Percentiles rank a stretch among this genome's conserved stretches.
Evolutionary conservation across 768 basidiomycete species (phyloP).

Genomic region (Suillus spraguei): DNA sequence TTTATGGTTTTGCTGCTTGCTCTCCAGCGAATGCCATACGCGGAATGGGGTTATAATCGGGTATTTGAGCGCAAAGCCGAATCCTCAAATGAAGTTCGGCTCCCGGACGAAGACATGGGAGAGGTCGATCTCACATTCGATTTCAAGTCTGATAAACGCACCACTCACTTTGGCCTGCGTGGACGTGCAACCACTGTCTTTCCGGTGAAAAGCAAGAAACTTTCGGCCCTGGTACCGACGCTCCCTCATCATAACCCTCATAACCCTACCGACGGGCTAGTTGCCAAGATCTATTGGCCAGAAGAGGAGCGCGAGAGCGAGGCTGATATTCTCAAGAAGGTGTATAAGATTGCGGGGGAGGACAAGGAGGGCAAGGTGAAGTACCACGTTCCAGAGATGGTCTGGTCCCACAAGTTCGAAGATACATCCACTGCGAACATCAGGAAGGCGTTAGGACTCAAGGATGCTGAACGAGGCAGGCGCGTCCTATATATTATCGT

Average conservation of each 20-base stretch:
- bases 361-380: neutral
- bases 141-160: neutral
- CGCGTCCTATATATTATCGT: conserved; percentile 14
- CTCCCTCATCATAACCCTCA: neutral
- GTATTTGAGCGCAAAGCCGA: neutral
- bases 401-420: conserved; percentile 2
- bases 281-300: neutral
- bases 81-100: neutral
- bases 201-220: neutral
- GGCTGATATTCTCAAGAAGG: neutral
- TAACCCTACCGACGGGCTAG: neutral
- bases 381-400: neutral
- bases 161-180: conserved; percentile 12
- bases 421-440: conserved; percentile 5
- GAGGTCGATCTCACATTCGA: neutral
- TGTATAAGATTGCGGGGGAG: neutral
- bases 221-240: neutral
- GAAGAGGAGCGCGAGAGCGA: neutral
- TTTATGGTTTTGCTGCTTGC: conserved; percentile 17
- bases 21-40: conserved; percentile 14
- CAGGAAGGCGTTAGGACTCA: neutral
- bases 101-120: neutral
- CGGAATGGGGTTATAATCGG: conserved; percentile 17
- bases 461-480: neutral
- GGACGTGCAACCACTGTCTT: conserved; percentile 16